Evolutionary conservation across 2,329 filamentous ascomycete genomes (phyloP).

Genomic region (Penicillium sp.): DNA sequence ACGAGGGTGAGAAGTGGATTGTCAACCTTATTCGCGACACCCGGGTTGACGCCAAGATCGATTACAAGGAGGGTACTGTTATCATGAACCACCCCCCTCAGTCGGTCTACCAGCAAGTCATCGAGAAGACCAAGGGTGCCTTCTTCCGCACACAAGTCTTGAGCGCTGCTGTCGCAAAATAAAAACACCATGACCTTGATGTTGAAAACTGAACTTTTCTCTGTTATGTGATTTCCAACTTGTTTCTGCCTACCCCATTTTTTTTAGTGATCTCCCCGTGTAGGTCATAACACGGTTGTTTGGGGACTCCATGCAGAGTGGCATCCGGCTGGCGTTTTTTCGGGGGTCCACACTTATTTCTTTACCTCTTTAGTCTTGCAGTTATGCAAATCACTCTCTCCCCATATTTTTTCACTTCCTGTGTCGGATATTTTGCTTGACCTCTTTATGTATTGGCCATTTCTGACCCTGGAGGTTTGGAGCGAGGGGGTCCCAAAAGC

Average conservation of each 20-base stretch:
- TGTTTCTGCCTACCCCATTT: constrained; percentile 33
- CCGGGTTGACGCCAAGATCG: constrained; percentile 96
- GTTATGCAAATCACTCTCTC: constrained; percentile 26
- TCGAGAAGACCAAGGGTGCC: constrained; percentile 96
- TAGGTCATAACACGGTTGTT: constrained; percentile 32
- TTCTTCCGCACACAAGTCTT: constrained; percentile 98
- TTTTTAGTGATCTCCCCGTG: constrained; percentile 35
- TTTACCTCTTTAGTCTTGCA: constrained; percentile 27
- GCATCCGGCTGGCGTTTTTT: constrained; percentile 45
- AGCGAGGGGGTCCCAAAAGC: constrained; percentile 17
- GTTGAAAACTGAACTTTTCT: constrained; percentile 31
- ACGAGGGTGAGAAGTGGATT: constrained; percentile 99
- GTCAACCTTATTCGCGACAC: constrained; percentile 99
- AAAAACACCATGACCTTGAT: constrained; percentile 31
- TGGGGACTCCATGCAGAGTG: constrained; percentile 40
- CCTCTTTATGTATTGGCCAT: constrained; percentile 16
- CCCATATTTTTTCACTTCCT: constrained; percentile 26
- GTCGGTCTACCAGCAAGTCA: constrained; percentile 98
- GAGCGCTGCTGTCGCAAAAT: constrained; percentile 58
- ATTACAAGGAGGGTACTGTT: constrained; percentile 97
- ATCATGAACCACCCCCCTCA: constrained; percentile 99
- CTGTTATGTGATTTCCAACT: constrained; percentile 34
- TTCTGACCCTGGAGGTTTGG: constrained; percentile 17
- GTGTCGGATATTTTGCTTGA: constrained; percentile 19
- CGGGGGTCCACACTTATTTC: constrained; percentile 38